Base-by-base conservation (phyloP, 345 rosid genomes). In the Pelargonium nanum region DNA sequence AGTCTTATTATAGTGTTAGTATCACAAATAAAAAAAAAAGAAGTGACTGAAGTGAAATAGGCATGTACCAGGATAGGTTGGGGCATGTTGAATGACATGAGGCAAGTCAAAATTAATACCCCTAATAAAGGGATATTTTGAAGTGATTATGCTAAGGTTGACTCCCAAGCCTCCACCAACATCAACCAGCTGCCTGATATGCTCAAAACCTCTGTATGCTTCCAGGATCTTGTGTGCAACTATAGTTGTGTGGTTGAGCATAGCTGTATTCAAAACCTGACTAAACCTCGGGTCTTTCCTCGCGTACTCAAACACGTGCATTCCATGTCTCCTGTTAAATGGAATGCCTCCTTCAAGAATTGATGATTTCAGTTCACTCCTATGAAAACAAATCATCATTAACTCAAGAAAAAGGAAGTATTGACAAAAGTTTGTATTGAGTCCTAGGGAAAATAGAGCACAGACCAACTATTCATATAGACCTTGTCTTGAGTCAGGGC, bases 401-500 rank as follows among this genome's bases (percentile, higher is more conserved):
- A 24, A 2, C 13, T 28, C 48, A 1, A 15, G 30, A 25, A 56
- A 44, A 19, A 30, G 25, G 30, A 24, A 22, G 1, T 4, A 57
- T 23, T 2, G 19, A 19, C 24, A 52, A 10, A 28, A 48, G 12
- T 24, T 20, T 12, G 13, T 8, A 1, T 7, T 22, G 4, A 4
- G 4, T 10, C 10, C 0, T n/a, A 19, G 6, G 16, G n/a, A 26
- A 54, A 21, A 22, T 15, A 25, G n/a, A 28, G 1, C 4, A 53
- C 28, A 57, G 62, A 70, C 68, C 74, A 72, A 57, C 57, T 9
- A 54, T 71, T 60, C 12, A 60, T 4, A n/a, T 50, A 2, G 52
- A 58, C 65, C 53, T 65, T 64, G 64, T 78, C 74, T 57, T 68
- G 74, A 24, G 44, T 12, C 60, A 74, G 23, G 21, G 51, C 25